Evolutionary conservation across 148 eudicot genomes (phyloP), one percentile per base, ranked within the genome.

Genomic region (Pouteria glomerata): DNA sequence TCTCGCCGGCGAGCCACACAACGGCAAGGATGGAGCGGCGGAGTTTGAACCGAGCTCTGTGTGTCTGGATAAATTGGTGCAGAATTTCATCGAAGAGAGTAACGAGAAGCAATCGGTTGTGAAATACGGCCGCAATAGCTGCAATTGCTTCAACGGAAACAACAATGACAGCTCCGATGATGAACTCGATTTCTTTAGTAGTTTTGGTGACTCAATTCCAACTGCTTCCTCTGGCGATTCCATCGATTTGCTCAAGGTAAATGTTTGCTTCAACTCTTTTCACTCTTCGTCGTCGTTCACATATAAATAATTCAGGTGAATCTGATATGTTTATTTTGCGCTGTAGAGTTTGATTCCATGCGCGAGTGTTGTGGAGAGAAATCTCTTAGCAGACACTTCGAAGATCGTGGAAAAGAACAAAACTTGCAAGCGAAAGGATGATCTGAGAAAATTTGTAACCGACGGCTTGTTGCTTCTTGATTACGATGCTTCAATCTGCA

Each of bases 71-170:
- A 87, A 85, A 71, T 81, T 87, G 91, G 91, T 87, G 27, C 82
- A 81, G 79, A 87, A 70, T 63, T 88, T 83, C 75, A 75, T 88
- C 4, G 92, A 88, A 51, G 89, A 78, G 66, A 74, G 29, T 57
- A 79, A 75, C 63, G 85, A 87, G 68, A 81, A 71, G 74, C 79
- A 69, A 18, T 57, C 73, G 29, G 71, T 78, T 5, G 62, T 58
- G 30, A 86, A 82, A 74, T 75, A 70, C 39, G 83, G 87, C 13
- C 83, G 88, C 0, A 83, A 81, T 70, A 82, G 90, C 23, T 88
- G 93, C 76, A 86, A 88, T 63, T 88, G 93, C 81, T 88, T 88
- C 59, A 88, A 86, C 66, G 85, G 87, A 15, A 86, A 81, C 77
- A 73, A 51, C 56, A 84, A 77, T 51, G 90, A 85, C 64, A 84